Conservation (phyloP, 2,329 filamentous ascomycete species). For the Ceratocystis huliohia region DNA sequence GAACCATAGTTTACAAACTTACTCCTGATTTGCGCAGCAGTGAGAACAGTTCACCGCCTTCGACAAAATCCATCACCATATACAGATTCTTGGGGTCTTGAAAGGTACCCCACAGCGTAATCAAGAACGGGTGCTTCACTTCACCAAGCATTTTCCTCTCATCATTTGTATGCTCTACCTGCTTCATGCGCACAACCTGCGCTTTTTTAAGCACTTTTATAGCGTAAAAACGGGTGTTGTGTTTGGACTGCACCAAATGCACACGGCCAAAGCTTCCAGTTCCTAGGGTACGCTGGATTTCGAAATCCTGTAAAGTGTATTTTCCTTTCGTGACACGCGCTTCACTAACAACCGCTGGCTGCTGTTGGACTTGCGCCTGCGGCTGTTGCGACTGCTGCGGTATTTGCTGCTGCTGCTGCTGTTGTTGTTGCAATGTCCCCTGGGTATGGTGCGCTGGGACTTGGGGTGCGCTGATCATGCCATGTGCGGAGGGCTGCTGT, state of each 20-base stretch:
- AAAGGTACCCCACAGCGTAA: constrained; percentile 97
- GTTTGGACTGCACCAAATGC: constrained; percentile 91
- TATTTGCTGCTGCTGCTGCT: constrained; percentile 14
- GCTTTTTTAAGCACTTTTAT: constrained; percentile 98
- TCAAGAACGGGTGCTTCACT: constrained; percentile 94
- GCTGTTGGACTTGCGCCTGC: constrained; percentile 23
- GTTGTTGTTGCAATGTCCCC: constrained; percentile 48
- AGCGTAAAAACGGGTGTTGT: constrained; percentile 96
- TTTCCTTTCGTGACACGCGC: constrained; percentile 81
- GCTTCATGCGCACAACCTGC: constrained; percentile 99
- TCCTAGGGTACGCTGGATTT: constrained; percentile 78
- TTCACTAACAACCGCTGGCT: constrained; percentile 25
- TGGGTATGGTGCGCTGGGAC: constrained; percentile 26
- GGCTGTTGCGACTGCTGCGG: constrained; percentile 25
- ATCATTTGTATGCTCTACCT: constrained; percentile 98
- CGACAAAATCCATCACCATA: constrained; percentile 99
- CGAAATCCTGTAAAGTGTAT: constrained; percentile 85
- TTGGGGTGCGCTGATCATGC: constrained; percentile 47
- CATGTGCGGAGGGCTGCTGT: constrained; percentile 18
- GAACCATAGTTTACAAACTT: constrained; percentile 28
- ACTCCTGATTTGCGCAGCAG: constrained; percentile 84
- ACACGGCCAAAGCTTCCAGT: constrained; percentile 96
- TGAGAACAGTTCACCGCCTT: constrained; percentile 94
- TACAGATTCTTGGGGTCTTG: constrained; percentile 91
- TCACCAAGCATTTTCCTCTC: constrained; percentile 90